These are phyloP conservation scores for Batkoa obscura DNA, from an alignment of 371 early-diverging fungal species.

Conservation along the genomic window DNA sequence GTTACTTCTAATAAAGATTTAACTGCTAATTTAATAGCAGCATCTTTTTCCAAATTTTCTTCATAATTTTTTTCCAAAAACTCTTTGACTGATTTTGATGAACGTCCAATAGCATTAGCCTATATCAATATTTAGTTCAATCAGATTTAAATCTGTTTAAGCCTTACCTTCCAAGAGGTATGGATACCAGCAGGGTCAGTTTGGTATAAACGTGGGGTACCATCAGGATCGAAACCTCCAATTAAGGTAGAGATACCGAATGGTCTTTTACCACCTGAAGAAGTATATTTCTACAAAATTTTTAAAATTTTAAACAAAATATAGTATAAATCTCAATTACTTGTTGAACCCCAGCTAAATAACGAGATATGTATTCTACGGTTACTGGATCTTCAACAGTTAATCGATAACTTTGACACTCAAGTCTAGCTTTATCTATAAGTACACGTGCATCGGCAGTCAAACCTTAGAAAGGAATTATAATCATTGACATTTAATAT, in stretches of 20 bases:
- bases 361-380: slow-evolving; percentile 93
- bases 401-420: slow-evolving; percentile 92
- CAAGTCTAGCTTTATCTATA: slow-evolving; percentile 91
- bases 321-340: slow-evolving; percentile 16
- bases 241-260: slow-evolving; percentile 97
- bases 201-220: slow-evolving; percentile 84
- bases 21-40: slow-evolving; percentile 77
- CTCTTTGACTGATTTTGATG: slow-evolving; percentile 90
- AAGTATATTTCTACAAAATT: slow-evolving; percentile 82
- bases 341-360: slow-evolving; percentile 94
- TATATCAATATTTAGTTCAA: slow-evolving; percentile 1
- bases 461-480: slow-evolving; percentile 32
- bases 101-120: slow-evolving; percentile 93
- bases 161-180: slow-evolving; percentile 82
- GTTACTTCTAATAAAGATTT: slow-evolving; percentile 73
- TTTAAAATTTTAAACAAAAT: background rate
- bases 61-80: slow-evolving; percentile 94
- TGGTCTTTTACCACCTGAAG: slow-evolving; percentile 96
- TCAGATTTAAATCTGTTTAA: background rate
- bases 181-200: slow-evolving; percentile 99
- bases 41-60: slow-evolving; percentile 58
- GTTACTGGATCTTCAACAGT: slow-evolving; percentile 95
- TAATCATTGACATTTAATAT: background rate
- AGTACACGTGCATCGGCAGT: slow-evolving; percentile 94
- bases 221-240: slow-evolving; percentile 75